Base-by-base conservation (phyloP, 2,329 filamentous ascomycete genomes). In the Aaosphaeria pasadenensis region DNA sequence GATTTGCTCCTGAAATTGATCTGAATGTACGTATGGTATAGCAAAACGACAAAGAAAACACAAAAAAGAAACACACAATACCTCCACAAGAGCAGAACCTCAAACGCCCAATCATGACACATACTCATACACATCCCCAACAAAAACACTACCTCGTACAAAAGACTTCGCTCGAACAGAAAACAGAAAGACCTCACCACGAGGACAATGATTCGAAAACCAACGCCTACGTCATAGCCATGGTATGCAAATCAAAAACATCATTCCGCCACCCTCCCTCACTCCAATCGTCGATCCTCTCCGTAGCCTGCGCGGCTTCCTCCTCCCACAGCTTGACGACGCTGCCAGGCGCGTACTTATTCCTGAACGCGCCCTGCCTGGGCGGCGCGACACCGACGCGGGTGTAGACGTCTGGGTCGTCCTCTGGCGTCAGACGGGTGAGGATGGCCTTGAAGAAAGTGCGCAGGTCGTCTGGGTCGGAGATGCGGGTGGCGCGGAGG, bases 261-360 rank as follows among this genome's bases (percentile, higher is more conserved):
- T 84, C 84, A 67, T 95, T 96, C 57, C 87, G 81, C 91, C 91
- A 96, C 0, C 87, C 88, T 11, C 80, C 84, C 42, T 75, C 75
- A 47, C 85, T 81, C 62, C 84, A 85, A 55, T 92, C 87, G 55
- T 91, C 84, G 35, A 95, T 82, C 38, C 84, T 79, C 69, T 95
- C 88, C 17, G 78, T 78, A 0, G 89, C 90, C 52, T 78, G 76
- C 24, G 76, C 72, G 0, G 83, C 90, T 71, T 95, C 87, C 55
- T 91, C 86, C 56, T 92, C 83, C 89, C 90, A 96, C n/a, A 95
- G 71, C 72, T 88, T 91, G 44, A 94, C 88, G 29, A 96, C 75
- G 68, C 91, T 96, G 0, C 90, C 91, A 0, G 92, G 92, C 1
- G 92, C 86, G 72, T 96, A 96, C 1, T 90, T 81, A 4, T 87